These are phyloP conservation scores for Chenopodium quinoa DNA, from an alignment of 148 eudicot genomes.

Conservation along the genomic window DNA sequence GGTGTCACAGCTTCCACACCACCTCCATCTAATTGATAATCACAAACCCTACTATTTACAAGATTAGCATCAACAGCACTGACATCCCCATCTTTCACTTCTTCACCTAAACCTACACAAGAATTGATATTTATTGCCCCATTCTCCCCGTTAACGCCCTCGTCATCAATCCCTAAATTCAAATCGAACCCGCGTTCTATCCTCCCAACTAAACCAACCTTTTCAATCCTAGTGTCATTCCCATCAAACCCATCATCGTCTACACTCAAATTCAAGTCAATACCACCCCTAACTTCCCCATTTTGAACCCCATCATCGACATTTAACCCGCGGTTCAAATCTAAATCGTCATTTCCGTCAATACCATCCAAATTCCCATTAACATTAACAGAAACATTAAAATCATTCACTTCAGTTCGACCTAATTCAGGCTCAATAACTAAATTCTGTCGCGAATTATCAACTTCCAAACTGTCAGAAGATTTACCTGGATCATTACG, in stretches of 20 bases:
- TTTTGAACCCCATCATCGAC: constrained; percentile 31
- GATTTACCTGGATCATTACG: constrained; percentile 42
- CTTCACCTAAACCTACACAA: constrained; percentile 27
- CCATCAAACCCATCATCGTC: constrained; percentile 42
- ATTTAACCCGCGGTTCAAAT: constrained; percentile 53
- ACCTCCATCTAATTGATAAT: constrained; percentile 31
- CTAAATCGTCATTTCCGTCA: constrained; percentile 35
- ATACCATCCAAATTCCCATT: constrained; percentile 12
- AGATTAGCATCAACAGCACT: constrained; percentile 23
- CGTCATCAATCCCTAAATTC: constrained; percentile 61
- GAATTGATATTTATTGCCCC: constrained; percentile 18
- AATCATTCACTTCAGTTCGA: constrained; percentile 14
- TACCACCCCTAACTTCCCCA: constrained; percentile 22
- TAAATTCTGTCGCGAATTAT: constrained; percentile 24
- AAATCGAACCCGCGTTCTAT: constrained; percentile 60
- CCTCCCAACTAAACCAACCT: constrained; percentile 26
- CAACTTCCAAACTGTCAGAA: constrained; percentile 26
- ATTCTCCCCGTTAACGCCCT: constrained; percentile 14
- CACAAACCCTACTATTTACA: constrained; percentile 22
- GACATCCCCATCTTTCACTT: constrained; percentile 19
- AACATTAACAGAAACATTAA: constrained; percentile 8
- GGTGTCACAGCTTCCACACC: constrained; percentile 26
- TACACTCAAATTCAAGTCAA: constrained; percentile 74
- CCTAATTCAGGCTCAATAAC: constrained; percentile 14
- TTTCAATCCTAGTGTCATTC: constrained; percentile 10